phyloP scores from a whole-genome alignment of 2,329 filamentous ascomycete species.

The Ampelomyces quisqualis region DNA sequence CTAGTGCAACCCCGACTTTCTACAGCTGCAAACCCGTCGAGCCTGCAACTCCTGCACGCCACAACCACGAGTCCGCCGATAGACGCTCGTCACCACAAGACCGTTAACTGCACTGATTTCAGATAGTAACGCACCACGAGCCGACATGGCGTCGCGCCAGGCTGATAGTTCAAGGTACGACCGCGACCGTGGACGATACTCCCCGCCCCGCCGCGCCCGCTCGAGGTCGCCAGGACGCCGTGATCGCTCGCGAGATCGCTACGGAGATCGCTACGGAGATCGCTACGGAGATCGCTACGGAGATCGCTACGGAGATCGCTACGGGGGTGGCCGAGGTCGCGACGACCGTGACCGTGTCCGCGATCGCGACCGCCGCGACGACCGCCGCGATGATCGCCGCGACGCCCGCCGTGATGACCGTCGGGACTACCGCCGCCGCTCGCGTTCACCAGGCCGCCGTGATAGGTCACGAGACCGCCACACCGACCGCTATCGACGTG shows the following conservation, averaged over 20 bases:
- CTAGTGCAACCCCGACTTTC: constrained; percentile 4
- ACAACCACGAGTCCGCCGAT: not conserved
- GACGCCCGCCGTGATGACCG: constrained; percentile 49
- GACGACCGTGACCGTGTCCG: constrained; percentile 62
- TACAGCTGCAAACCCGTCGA: not conserved
- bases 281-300: constrained; percentile 50
- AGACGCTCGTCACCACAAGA: not conserved
- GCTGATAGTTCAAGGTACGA: constrained; percentile 70
- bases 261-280: too few species aligned
- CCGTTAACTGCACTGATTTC: constrained; percentile 8
- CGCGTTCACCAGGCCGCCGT: constrained; percentile 48
- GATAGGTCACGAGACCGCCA: constrained; percentile 61
- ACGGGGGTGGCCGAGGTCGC: constrained; percentile 24
- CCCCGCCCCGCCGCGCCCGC: constrained; percentile 43
- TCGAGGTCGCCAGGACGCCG: constrained; percentile 59
- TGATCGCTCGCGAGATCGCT: constrained; percentile 20
- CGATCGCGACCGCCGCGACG: constrained; percentile 56
- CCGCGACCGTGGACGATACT: constrained; percentile 43
- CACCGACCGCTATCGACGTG: constrained; percentile 57
- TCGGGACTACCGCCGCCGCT: constrained; percentile 16
- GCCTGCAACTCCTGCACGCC: not conserved
- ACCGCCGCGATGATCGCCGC: constrained; percentile 34
- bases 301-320: constrained; percentile 38
- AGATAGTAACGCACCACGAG: constrained; percentile 28
- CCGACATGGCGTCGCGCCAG: constrained; percentile 55